phyloP scores from a whole-genome alignment of 768 basidiomycete genomes.

The Cubamyces lactineus region DNA sequence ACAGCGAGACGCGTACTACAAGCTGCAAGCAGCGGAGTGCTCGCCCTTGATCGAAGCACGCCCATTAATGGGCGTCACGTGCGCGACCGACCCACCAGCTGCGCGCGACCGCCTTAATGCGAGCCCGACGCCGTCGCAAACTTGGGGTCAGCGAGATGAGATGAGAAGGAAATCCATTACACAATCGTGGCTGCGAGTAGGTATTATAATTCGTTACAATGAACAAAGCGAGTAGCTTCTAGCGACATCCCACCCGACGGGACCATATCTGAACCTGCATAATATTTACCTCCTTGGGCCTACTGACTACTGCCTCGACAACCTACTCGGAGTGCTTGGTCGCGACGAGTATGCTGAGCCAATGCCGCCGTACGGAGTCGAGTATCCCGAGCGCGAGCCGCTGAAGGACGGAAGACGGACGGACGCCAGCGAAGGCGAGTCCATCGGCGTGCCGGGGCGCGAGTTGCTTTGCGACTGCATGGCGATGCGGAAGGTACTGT shows the following conservation, averaged over 20 bases:
- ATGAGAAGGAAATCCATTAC: conserved; percentile 12
- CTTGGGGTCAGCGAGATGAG: background rate
- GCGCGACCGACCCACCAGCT: background rate
- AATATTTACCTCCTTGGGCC: background rate
- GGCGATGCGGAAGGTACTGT: conserved; percentile 64
- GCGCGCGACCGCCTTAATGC: background rate
- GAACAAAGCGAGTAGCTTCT: conserved; percentile 1
- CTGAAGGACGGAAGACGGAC: conserved; percentile 38
- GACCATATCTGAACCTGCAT: background rate
- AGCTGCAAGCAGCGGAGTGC: background rate
- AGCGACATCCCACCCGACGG: background rate
- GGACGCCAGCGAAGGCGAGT: conserved; percentile 49
- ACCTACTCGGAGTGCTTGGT: conserved; percentile 64
- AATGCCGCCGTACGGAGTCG: conserved; percentile 51
- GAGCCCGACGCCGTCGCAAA: no score
- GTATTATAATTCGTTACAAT: conserved; percentile 15
- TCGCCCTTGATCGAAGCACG: conserved; percentile 4
- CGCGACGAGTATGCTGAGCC: conserved; percentile 55
- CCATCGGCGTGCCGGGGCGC: conserved; percentile 66
- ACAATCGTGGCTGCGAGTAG: conserved; percentile 4
- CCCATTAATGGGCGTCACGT: conserved; percentile 1
- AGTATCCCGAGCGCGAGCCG: conserved; percentile 58
- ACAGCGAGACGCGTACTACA: conserved; percentile 5
- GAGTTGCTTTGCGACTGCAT: conserved; percentile 63
- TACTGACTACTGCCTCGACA: conserved; percentile 25